Evolutionary conservation across 805 yeast genomes (phyloP).

Genomic region (Schwanniomyces vanrijiae): DNA sequence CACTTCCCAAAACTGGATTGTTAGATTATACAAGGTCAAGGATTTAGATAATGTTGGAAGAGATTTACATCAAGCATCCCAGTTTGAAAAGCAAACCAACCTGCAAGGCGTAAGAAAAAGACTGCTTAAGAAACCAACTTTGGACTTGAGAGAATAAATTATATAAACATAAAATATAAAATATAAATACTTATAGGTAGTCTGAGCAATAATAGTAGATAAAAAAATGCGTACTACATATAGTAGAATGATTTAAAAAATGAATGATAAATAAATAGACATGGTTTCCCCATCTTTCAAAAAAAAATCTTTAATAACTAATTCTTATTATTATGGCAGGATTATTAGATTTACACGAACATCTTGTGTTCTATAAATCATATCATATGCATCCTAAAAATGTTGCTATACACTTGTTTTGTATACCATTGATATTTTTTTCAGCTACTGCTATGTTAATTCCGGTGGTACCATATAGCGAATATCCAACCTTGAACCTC

Average conservation of each 20-base stretch:
- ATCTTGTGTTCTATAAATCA: slow-evolving; percentile 43
- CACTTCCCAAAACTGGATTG: slow-evolving; percentile 96
- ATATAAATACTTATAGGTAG: neutral
- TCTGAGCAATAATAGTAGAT: neutral
- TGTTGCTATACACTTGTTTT: slow-evolving; percentile 72
- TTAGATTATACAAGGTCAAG: slow-evolving; percentile 89
- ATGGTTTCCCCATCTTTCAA: slow-evolving; percentile 4
- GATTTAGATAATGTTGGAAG: slow-evolving; percentile 87
- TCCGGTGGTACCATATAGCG: slow-evolving; percentile 15
- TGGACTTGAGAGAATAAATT: slow-evolving; percentile 48
- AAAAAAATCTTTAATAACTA: neutral
- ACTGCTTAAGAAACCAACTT: slow-evolving; percentile 50
- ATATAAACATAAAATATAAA: neutral
- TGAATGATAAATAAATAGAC: neutral
- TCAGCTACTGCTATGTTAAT: slow-evolving; percentile 47
- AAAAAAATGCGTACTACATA: neutral
- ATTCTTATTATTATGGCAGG: slow-evolving; percentile 24
- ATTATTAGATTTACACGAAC: slow-evolving; percentile 34
- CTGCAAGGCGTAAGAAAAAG: slow-evolving; percentile 41
- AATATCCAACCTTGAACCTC: slow-evolving; percentile 37
- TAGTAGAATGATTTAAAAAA: neutral
- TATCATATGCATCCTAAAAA: slow-evolving; percentile 59
- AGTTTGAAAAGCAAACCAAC: slow-evolving; percentile 42
- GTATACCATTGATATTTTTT: slow-evolving; percentile 75
- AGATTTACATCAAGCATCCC: slow-evolving; percentile 58